A percentile compares a stretch with the other conserved stretches of the same genome.
phyloP scores from a whole-genome alignment of 2,329 filamentous ascomycete species.

The Pseudodiploospora longispora region DNA sequence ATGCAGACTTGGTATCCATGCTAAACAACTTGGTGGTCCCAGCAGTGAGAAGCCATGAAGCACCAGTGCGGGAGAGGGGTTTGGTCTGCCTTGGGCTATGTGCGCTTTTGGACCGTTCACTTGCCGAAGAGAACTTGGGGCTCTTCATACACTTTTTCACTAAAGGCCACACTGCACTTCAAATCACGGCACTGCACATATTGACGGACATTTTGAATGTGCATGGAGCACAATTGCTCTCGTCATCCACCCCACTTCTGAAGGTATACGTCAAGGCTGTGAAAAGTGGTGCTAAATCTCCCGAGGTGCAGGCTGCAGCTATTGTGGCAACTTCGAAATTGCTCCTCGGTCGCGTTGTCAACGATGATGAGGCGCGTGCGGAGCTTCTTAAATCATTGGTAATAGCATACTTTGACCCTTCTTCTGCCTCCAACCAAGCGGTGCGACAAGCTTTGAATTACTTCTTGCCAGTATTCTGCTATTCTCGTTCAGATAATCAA shows the following conservation, averaged over 20 bases:
- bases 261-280: constrained; percentile 83
- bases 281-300: constrained; percentile 59
- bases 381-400: constrained; percentile 80
- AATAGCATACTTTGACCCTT: constrained; percentile 82
- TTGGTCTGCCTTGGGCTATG: constrained; percentile 85
- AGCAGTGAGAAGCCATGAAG: constrained; percentile 86
- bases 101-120: constrained; percentile 80
- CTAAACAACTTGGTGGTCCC: constrained; percentile 95
- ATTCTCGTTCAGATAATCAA: constrained; percentile 75
- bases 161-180: constrained; percentile 83
- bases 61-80: constrained; percentile 83
- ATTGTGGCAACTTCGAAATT: constrained; percentile 79
- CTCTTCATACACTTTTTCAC: constrained; percentile 94
- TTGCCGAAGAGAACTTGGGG: constrained; percentile 84
- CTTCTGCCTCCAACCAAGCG: constrained; percentile 69
- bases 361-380: constrained; percentile 55
- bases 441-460: constrained; percentile 84
- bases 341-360: constrained; percentile 71
- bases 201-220: constrained; percentile 88
- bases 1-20: constrained; percentile 91
- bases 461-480: constrained; percentile 91
- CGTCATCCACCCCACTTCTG: constrained; percentile 59
- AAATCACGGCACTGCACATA: constrained; percentile 85
- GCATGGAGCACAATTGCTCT: constrained; percentile 71
- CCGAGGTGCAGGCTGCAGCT: constrained; percentile 72